Evolutionary conservation across 441 rosid genomes (phyloP).

Genomic region (Corymbia citriodora): DNA sequence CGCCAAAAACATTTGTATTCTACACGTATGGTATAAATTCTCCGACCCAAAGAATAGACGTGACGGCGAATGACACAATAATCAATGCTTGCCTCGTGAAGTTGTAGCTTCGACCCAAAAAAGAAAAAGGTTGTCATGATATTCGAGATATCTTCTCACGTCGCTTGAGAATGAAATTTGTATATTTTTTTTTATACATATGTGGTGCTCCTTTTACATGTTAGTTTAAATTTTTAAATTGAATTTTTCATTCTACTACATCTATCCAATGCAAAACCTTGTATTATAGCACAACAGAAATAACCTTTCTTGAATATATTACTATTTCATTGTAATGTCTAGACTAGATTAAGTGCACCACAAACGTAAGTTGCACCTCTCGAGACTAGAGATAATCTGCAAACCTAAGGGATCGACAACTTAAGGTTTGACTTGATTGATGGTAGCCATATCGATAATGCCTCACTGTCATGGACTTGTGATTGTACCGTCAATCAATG

Average conservation of each 20-base stretch:
- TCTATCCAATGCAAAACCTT: background rate
- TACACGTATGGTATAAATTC: background rate
- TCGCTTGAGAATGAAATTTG: accelerated
- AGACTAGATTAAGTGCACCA: background rate
- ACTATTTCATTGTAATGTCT: background rate
- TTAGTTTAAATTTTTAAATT: accelerated
- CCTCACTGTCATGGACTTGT: too few species aligned
- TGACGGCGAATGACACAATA: background rate
- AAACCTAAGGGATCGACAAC: too few species aligned
- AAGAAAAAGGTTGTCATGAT: too few species aligned
- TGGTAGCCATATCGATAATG: too few species aligned
- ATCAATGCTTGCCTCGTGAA: background rate
- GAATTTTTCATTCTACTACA: too few species aligned
- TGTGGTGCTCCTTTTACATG: accelerated
- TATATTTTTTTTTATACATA: too few species aligned
- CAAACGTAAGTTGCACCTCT: background rate
- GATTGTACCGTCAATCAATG: too few species aligned
- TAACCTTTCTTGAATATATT: background rate
- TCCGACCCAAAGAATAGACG: background rate
- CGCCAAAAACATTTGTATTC: background rate
- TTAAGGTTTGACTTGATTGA: too few species aligned
- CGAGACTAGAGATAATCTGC: too few species aligned
- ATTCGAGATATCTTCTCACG: background rate
- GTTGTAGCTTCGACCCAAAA: too few species aligned
- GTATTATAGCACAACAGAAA: background rate